These are phyloP conservation scores for Sarcodon aspratus DNA, from an alignment of 768 basidiomycete genomes.

Conservation along the genomic window DNA sequence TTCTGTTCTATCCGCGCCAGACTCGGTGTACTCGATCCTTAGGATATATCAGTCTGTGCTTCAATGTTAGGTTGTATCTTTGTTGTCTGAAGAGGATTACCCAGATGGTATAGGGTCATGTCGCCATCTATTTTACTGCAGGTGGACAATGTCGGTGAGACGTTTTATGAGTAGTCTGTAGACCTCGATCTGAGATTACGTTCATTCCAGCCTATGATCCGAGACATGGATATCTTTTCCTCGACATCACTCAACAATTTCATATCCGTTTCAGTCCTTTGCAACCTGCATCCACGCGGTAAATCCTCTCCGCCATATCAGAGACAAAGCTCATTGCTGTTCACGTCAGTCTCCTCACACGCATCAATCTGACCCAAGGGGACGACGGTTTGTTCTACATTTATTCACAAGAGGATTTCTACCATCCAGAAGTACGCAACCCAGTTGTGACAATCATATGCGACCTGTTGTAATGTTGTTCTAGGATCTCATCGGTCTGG, in stretches of 20 bases:
- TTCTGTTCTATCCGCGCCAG: conserved; percentile 30
- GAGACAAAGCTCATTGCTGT: conserved; percentile 15
- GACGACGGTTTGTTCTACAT: conserved; percentile 32
- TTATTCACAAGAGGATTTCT: conserved; percentile 45
- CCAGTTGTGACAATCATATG: neutral
- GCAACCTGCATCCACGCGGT: conserved; percentile 35
- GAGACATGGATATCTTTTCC: conserved; percentile 24
- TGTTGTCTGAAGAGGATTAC: neutral
- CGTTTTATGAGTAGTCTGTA: too few relatives aligned
- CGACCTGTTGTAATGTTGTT: conserved; percentile 1
- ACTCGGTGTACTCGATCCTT: conserved; percentile 42
- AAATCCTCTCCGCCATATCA: conserved; percentile 3
- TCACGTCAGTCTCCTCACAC: conserved; percentile 33
- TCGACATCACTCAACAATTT: conserved; percentile 47
- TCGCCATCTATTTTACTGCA: conserved; percentile 36
- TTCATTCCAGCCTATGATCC: conserved; percentile 27
- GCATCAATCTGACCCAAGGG: conserved; percentile 13
- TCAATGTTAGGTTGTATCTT: neutral
- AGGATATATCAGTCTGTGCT: conserved; percentile 44
- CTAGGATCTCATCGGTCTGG: conserved; percentile 31
- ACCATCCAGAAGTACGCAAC: conserved; percentile 29
- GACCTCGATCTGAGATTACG: too few relatives aligned
- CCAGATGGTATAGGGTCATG: conserved; percentile 53
- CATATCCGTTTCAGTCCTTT: conserved; percentile 37
- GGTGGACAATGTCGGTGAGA: conserved; percentile 23